Conservation (phyloP, 352 stramenopile genomes). For the Aphanomyces cochlioides region DNA sequence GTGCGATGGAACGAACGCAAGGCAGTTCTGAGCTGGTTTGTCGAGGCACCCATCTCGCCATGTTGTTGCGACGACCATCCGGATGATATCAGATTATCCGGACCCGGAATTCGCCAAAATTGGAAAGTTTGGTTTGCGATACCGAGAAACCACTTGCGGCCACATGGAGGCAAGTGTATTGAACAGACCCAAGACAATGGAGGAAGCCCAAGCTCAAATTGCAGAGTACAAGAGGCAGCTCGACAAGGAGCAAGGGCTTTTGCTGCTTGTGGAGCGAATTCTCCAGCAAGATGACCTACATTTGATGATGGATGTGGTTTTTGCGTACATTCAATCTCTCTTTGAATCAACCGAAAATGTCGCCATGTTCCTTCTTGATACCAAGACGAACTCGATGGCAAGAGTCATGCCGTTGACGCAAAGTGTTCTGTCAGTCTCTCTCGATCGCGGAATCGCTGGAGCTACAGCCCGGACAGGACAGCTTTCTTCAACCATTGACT, state of each 20-base stretch:
- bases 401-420: slow-evolving; percentile 50
- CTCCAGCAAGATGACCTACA: slow-evolving; percentile 25
- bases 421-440: slow-evolving; percentile 50
- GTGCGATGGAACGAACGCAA: no score
- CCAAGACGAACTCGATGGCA: slow-evolving; percentile 72
- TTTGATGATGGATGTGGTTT: slow-evolving; percentile 25
- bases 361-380: slow-evolving; percentile 71
- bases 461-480: slow-evolving; percentile 39
- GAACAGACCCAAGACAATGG: background rate
- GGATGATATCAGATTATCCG: no score
- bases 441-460: slow-evolving; percentile 53
- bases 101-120: no score
- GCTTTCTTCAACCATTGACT: slow-evolving; percentile 43
- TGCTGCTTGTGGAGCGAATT: slow-evolving; percentile 17
- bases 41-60: no score
- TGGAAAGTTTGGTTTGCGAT: no score
- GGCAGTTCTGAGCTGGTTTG: no score
- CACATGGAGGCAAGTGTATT: no score
- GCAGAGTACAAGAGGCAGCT: background rate
- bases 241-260: slow-evolving; percentile 14
- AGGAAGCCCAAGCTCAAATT: background rate
- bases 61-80: no score
- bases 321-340: slow-evolving; percentile 7
- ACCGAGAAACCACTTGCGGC: no score
- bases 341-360: background rate